Evolutionary conservation across 768 basidiomycete genomes (phyloP).

Genomic region (Lyophyllum semitale): DNA sequence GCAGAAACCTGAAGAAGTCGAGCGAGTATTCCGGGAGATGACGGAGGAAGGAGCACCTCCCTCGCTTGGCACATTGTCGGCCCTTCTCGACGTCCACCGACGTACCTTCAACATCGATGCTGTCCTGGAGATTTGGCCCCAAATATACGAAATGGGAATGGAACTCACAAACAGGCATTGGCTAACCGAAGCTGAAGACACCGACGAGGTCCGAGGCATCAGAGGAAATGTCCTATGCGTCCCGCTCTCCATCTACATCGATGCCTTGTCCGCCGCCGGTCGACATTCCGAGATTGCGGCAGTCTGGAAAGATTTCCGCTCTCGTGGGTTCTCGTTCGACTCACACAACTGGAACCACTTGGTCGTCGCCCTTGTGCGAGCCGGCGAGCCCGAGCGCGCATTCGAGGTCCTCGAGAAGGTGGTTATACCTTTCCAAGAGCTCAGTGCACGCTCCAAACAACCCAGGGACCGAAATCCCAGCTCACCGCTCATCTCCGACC

Average conservation of each 20-base stretch:
- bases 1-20: conserved; percentile 51
- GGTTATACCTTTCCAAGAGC: conserved; percentile 58
- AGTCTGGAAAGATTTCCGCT: conserved; percentile 67
- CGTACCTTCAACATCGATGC: conserved; percentile 53
- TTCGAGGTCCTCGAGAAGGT: conserved; percentile 83
- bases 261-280: conserved; percentile 67
- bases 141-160: conserved; percentile 61
- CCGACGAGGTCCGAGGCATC: conserved; percentile 17
- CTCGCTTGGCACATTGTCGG: conserved; percentile 59
- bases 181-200: conserved; percentile 29
- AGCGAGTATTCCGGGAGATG: conserved; percentile 54
- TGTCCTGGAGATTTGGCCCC: conserved; percentile 66
- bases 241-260: conserved; percentile 82
- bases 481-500: conserved; percentile 44
- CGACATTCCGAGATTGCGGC: conserved; percentile 59
- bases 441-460: conserved; percentile 21
- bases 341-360: conserved; percentile 93
- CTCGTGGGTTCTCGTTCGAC: conserved; percentile 75
- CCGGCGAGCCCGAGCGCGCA: conserved; percentile 80
- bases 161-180: conserved; percentile 35
- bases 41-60: conserved; percentile 56
- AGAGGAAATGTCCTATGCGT: conserved; percentile 64
- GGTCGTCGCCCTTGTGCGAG: conserved; percentile 71
- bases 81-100: conserved; percentile 75
- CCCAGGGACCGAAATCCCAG: conserved; percentile 32